Percentiles rank a stretch among this genome's conserved stretches.
phyloP scores from a whole-genome alignment of 23 red algal species.

The Gracilaria caudata region DNA sequence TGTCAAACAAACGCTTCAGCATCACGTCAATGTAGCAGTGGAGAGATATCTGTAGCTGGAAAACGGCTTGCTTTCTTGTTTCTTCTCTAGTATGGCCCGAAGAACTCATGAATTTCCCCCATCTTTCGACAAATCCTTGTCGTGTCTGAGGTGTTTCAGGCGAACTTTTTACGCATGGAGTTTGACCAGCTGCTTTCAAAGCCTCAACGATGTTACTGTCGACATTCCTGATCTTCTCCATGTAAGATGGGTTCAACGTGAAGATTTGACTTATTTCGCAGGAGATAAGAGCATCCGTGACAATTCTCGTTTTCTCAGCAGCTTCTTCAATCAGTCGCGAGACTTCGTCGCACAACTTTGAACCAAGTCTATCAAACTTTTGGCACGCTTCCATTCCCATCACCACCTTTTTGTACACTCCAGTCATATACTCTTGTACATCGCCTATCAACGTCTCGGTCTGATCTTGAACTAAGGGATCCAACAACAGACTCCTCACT shows the following conservation, averaged over 20 bases:
- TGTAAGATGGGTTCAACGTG: conserved; percentile 23
- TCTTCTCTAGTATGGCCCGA: not conserved
- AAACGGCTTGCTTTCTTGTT: not conserved
- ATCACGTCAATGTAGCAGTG: conserved; percentile 25
- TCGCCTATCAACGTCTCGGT: conserved; percentile 19
- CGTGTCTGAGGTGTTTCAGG: not conserved
- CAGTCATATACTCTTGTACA: conserved; percentile 6
- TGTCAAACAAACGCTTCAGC: conserved; percentile 31
- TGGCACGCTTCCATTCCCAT: too few relatives aligned
- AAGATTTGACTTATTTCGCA: conserved; percentile 21
- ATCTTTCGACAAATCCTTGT: not conserved
- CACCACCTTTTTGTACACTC: not conserved
- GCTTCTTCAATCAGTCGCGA: not conserved
- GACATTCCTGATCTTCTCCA: not conserved
- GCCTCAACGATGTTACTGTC: not conserved
- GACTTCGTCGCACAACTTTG: not conserved
- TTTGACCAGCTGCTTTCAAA: not conserved
- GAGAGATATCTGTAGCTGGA: conserved; percentile 43
- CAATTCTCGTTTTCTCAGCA: not conserved
- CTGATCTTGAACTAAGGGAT: not conserved
- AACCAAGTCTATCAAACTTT: not conserved
- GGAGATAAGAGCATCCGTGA: not conserved
- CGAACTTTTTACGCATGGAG: too few relatives aligned
- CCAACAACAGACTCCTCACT: conserved; percentile 4
- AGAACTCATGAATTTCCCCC: not conserved